These are phyloP conservation scores for Talaromyces nanjingensis DNA, from an alignment of 495 filamentous ascomycete genomes.

Conservation along the genomic window DNA sequence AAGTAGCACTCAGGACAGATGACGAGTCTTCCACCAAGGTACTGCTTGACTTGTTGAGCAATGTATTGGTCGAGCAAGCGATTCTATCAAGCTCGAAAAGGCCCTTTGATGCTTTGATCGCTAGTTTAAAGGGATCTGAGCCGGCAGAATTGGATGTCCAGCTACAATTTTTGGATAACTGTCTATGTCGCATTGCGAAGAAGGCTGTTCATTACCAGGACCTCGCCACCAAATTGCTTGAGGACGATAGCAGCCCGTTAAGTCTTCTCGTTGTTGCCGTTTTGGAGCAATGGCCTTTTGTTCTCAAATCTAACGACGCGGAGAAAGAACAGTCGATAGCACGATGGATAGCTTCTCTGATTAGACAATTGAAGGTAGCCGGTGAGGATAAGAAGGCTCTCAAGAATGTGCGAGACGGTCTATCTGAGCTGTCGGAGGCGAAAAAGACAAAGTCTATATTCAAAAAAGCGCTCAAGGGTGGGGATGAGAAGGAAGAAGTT, in stretches of 20 bases:
- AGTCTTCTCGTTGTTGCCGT: slow-evolving; percentile 58
- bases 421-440: slow-evolving; percentile 30
- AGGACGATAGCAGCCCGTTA: slow-evolving; percentile 26
- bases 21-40: slow-evolving; percentile 28
- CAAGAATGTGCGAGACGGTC: slow-evolving; percentile 31
- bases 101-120: slow-evolving; percentile 31
- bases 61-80: slow-evolving; percentile 30
- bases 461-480: slow-evolving; percentile 34
- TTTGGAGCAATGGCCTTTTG: slow-evolving; percentile 71
- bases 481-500: slow-evolving; percentile 15
- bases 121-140: slow-evolving; percentile 38
- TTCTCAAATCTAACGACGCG: slow-evolving; percentile 41
- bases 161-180: slow-evolving; percentile 70
- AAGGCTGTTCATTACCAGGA: slow-evolving; percentile 72
- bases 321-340: slow-evolving; percentile 34
- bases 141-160: slow-evolving; percentile 23
- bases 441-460: slow-evolving; percentile 30
- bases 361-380: slow-evolving; percentile 34
- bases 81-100: slow-evolving; percentile 22
- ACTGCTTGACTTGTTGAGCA: slow-evolving; percentile 25
- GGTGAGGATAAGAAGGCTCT: slow-evolving; percentile 38
- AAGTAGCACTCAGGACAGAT: slow-evolving; percentile 29
- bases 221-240: slow-evolving; percentile 26
- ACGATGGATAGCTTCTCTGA: slow-evolving; percentile 46
- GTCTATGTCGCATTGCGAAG: slow-evolving; percentile 59